Evolutionary conservation across 345 rosid genomes (phyloP).

Genomic region (Populus davidiana): DNA sequence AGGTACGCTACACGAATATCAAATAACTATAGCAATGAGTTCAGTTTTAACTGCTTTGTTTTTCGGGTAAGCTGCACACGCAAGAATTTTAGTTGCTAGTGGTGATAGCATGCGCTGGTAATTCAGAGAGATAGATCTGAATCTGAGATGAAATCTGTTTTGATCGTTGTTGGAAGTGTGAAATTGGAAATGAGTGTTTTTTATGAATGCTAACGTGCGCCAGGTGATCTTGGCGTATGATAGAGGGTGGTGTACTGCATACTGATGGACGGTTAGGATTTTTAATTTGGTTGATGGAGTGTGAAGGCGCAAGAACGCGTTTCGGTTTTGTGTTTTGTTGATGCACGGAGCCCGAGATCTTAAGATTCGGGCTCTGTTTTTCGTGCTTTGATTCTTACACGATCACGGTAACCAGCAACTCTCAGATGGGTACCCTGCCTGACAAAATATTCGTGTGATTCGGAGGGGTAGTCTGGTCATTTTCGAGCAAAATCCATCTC

Average conservation of each 20-base stretch:
- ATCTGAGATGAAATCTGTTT: neutral
- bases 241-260: neutral
- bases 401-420: slow-evolving; percentile 15
- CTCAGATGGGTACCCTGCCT: neutral
- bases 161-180: neutral
- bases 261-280: slow-evolving; percentile 22
- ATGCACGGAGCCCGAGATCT: slow-evolving; percentile 27
- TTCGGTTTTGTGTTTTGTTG: neutral
- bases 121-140: slow-evolving; percentile 1
- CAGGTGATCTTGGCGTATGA: slow-evolving; percentile 9
- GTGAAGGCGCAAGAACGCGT: neutral
- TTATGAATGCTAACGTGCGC: slow-evolving; percentile 19
- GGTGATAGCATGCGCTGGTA: neutral
- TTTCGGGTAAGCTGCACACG: neutral
- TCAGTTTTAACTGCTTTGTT: neutral
- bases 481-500: neutral
- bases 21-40: neutral
- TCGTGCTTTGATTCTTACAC: neutral
- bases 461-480: slow-evolving; percentile 16
- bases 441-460: neutral
- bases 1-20: slow-evolving; percentile 39
- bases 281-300: neutral
- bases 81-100: neutral
- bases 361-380: slow-evolving; percentile 18
- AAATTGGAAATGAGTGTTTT: neutral